Base-by-base conservation (phyloP, 2,329 filamentous ascomycete species). In the Aspergillus fijiensis region DNA sequence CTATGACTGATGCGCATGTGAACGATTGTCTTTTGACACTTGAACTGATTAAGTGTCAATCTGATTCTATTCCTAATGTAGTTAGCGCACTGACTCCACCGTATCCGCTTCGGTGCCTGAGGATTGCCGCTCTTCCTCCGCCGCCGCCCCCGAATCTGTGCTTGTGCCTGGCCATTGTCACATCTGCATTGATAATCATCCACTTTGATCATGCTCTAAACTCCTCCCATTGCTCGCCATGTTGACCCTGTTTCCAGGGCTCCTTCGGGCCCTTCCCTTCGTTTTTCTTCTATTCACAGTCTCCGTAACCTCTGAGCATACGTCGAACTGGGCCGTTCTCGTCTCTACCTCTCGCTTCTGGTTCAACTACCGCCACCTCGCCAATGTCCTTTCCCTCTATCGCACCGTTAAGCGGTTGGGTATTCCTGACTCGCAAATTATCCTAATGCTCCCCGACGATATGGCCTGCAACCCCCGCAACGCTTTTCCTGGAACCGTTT, bases 381-480 rank as follows among this genome's bases (percentile, higher is more conserved):
- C 95, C 76, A 99, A 99, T 80, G 95, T 96, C 19, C 87, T 99
- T 62, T 97, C 94, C 61, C 88, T 99, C 65, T 99, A 99, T 80
- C 91, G 95, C 60, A 99, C 95, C 59, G 95, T 99, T 64, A 99
- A 99, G 81, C 91, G 95, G 12, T 87, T 99, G 42, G 95, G 95
- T 51, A 99, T 99, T 61, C 95, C 95, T 39, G 95, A 99, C 78
- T 96, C 92, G 55, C 95, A 99, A 76, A 99, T 99, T 79, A 98
- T 99, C 75, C 89, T 99, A 67, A 98, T 99, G 93, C 87, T 99
- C n/a, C 95, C 95, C 23, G 95, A 99, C 76, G 95, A 99, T 80
- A 98, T 99, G 92, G 95, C 95, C 45, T 99, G 95, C 83, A 99
- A 99, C 79, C 95, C 95, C 33, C 92, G 95, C 71, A 99, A 99